These are phyloP conservation scores for Kwoniella bestiolae DNA, from an alignment of 768 basidiomycete species.

Conservation along the genomic window DNA sequence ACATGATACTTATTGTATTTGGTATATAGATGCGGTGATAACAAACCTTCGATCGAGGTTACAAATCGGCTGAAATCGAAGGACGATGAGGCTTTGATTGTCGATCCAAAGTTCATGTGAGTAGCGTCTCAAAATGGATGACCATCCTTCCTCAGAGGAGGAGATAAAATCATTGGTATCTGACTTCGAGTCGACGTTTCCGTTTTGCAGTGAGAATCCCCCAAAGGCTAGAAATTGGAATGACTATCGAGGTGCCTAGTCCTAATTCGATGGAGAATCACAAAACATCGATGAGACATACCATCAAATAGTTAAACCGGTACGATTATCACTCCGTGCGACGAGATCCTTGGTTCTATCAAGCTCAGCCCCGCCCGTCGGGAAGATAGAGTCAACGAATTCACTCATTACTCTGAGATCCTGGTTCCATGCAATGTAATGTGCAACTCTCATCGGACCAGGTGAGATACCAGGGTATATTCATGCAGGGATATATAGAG, in stretches of 20 bases:
- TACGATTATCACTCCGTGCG: no score
- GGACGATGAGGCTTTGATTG: constrained; percentile 14
- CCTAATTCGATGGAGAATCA: background rate
- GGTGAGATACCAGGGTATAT: no score
- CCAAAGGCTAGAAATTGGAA: constrained; percentile 43
- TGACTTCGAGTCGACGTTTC: background rate
- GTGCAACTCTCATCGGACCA: background rate
- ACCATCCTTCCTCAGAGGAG: background rate
- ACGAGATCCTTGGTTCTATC: no score
- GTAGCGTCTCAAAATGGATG: constrained; percentile 3
- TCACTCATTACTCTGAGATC: no score
- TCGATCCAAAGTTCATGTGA: constrained; percentile 43
- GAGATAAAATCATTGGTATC: no score
- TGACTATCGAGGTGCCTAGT: constrained; percentile 26
- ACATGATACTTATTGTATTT: background rate
- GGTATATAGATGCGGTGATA: constrained; percentile 38
- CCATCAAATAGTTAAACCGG: no score
- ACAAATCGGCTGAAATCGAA: constrained; percentile 32
- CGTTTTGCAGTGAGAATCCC: constrained; percentile 29
- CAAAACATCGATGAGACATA: no score
- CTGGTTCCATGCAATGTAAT: no score
- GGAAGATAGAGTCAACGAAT: background rate
- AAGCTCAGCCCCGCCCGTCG: background rate
- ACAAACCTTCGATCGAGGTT: constrained; percentile 46
- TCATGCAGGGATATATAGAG: constrained; percentile 20